Base-by-base conservation (phyloP, 495 filamentous ascomycete species). In the Aspergillus avenaceus region DNA sequence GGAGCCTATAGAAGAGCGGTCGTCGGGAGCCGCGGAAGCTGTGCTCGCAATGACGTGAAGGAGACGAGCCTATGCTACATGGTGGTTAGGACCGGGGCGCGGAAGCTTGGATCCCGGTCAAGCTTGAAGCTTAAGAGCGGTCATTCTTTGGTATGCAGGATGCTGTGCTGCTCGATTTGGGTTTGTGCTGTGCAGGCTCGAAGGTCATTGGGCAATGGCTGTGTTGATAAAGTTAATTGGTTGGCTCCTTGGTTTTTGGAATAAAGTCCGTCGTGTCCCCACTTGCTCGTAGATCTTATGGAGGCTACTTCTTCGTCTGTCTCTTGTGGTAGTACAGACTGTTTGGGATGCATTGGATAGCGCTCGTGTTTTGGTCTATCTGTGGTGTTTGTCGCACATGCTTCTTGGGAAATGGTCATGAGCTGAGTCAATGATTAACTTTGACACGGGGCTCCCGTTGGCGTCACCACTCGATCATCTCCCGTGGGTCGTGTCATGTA, bases 41-140 rank as follows among this genome's bases (percentile, higher is more conserved):
- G 36, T 29, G 45, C 49, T 50, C 25, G 40, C 32, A 50, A 61
- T 61, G 58, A 61, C 58, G 58, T 58, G 49, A 24, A 50, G 44
- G 28, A 61, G 36, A 40, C 37, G 24, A 41, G 41, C 22, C 48
- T 47, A 53, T 61, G 58, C 49, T 50, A 61, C 49, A 26, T 48
- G 27, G 46, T 38, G 21, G 3, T 1, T 19, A 9, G 7, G 29
- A 34, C 21, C 31, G 3, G 19, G 26, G 46, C 7, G 23, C 34
- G 24, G 23, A 48, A 48, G 14, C 43, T 8, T 37, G 44, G 44
- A 31, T 38, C 24, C 32, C 16, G 21, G 14, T 16, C 16, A 19
- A 4, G 34, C 6, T 38, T 19, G 34, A 38, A 38, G 34, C 16
- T 21, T 38, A 38, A 38, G 34, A 19, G 34, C 8, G 18, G 34